phyloP scores from a whole-genome alignment of 768 basidiomycete genomes.

The Amylocystis lapponica region DNA sequence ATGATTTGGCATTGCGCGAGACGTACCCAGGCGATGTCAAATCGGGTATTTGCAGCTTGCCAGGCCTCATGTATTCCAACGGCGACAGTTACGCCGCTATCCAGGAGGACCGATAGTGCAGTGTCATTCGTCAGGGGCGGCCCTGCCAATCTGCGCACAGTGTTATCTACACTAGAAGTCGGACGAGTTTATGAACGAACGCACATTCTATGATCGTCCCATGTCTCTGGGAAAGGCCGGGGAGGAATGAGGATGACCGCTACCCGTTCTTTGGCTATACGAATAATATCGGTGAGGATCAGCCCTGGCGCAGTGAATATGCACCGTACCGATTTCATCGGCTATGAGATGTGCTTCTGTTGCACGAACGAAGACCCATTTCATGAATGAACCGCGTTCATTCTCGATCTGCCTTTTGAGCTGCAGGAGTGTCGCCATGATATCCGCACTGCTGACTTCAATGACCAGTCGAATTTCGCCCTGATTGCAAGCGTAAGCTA shows the following conservation, averaged over 20 bases:
- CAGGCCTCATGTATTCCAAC: constrained; percentile 40
- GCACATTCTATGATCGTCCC: constrained; percentile 7
- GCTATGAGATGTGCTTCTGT: constrained; percentile 67
- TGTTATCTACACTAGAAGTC: neutral
- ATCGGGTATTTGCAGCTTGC: constrained; percentile 29
- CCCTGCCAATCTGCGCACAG: constrained; percentile 48
- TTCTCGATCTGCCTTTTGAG: constrained; percentile 62
- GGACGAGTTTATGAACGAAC: neutral
- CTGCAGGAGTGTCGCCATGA: constrained; percentile 70
- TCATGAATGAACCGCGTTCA: constrained; percentile 37
- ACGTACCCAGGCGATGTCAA: constrained; percentile 35
- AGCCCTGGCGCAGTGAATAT: neutral
- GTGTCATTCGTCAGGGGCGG: constrained; percentile 60
- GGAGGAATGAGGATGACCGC: constrained; percentile 2
- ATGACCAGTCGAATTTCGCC: constrained; percentile 72
- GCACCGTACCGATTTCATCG: constrained; percentile 44
- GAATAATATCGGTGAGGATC: neutral
- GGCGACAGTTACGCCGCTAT: constrained; percentile 58
- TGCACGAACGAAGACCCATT: constrained; percentile 59
- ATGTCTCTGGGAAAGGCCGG: constrained; percentile 2
- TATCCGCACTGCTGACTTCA: constrained; percentile 70
- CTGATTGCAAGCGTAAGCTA: constrained; percentile 24
- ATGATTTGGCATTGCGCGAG: neutral
- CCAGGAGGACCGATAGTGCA: constrained; percentile 46
- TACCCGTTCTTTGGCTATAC: neutral